Percentiles rank a stretch among this genome's conserved stretches.
These are phyloP conservation scores for Umbelopsis sp. DNA, from an alignment of 192 early-diverging fungal species.

Conservation along the genomic window DNA sequence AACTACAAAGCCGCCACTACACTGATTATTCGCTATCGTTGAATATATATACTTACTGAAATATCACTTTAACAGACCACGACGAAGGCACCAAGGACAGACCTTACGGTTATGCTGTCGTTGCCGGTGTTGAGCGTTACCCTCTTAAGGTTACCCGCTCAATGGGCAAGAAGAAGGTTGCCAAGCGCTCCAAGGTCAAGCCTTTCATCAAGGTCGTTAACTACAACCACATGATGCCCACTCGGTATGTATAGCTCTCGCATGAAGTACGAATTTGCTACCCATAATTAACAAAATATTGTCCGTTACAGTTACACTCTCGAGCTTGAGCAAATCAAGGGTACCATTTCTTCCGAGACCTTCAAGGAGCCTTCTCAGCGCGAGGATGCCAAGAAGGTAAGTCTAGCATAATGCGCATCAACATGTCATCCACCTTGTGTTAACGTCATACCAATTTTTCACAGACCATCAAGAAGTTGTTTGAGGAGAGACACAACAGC, in stretches of 20 bases:
- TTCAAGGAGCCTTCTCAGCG: constrained; percentile 97
- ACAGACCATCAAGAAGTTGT: constrained; percentile 87
- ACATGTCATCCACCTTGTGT: background rate
- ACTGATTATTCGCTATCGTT: too few species aligned
- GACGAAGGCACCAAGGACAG: constrained; percentile 98
- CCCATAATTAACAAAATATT: background rate
- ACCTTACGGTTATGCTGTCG: constrained; percentile 96
- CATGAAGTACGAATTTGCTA: background rate
- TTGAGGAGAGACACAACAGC: constrained; percentile 95
- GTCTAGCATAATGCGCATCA: background rate
- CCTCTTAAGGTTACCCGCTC: constrained; percentile 95
- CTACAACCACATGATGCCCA: constrained; percentile 99
- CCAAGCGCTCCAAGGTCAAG: constrained; percentile 98
- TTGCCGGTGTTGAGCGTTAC: constrained; percentile 97
- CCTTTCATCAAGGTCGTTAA: constrained; percentile 99
- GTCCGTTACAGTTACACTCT: constrained; percentile 75
- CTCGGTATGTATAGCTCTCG: constrained; percentile 62
- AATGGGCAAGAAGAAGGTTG: constrained; percentile 95
- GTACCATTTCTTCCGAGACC: constrained; percentile 79
- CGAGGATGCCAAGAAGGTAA: constrained; percentile 81
- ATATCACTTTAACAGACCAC: constrained; percentile 48
- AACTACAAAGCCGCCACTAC: too few species aligned
- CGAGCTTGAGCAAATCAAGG: constrained; percentile 94
- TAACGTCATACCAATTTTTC: background rate
- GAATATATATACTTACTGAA: too few species aligned